Evolutionary conservation across 129 eudicot genomes (phyloP), one percentile per base, ranked within the genome.

Genomic region (Pittosporum tobira): DNA sequence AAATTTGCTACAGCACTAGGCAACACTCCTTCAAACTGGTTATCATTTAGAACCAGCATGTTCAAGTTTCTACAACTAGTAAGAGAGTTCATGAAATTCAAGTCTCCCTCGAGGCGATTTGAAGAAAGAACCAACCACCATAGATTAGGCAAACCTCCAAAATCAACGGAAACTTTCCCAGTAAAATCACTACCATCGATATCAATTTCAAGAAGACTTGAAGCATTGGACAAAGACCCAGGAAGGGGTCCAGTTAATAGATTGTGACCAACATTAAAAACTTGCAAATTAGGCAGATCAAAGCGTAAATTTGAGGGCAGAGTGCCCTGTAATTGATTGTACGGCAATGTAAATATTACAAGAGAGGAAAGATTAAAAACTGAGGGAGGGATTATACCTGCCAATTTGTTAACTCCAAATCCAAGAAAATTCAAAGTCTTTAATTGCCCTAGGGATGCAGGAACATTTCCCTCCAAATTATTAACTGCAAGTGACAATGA

Each of bases 391-490:
- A 56, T 31, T 8, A 30, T 23, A 56, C 79, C 79, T 14, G 62
- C 34, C n/a, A 74, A 63, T 5, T 18, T 29, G 12, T 68, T 74
- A n/a, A 23, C 12, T 2, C 48, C 40, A 40, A 74, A 28, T 8
- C 37, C 28, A 9, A 74, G 26, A 19, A 55, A 48, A 1, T 11
- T 22, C 36, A 74, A 59, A 8, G 3, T 40, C 11, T 51, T 31
- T 45, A 74, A 40, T 6, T 51, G 64, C 26, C 22, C 57, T 19
- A 74, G 40, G 9, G 79, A 55, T 28, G 44, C 74, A 0, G 75
- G 79, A 30, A 74, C 57, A 19, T 30, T 54, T 62, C 79, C 79
- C 44, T 63, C 44, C 36, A 74, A 48, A 26, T 25, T 20, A n/a
- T 71, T 67, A 12, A 21, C 28, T 27, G 53, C 44, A 13, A 73